phyloP scores from a whole-genome alignment of 768 basidiomycete genomes.

The Suillus occidentalis region DNA sequence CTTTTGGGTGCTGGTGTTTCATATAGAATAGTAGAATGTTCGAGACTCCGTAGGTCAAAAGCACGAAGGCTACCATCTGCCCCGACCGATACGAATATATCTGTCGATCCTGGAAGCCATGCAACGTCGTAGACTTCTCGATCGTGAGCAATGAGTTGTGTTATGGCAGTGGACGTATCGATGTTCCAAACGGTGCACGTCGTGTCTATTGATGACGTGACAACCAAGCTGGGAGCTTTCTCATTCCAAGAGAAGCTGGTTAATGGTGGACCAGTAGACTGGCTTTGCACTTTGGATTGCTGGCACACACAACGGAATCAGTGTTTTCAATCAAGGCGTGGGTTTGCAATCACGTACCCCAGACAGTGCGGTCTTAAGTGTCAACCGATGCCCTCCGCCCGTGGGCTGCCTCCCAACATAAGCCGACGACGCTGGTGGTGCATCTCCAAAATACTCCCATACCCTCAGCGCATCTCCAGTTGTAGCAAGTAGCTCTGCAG shows the following conservation, averaged over 20 bases:
- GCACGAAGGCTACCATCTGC: slow-evolving; percentile 96
- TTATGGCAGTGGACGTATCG: slow-evolving; percentile 88
- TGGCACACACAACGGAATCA: slow-evolving; percentile 24
- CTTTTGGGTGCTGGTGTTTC: slow-evolving; percentile 86
- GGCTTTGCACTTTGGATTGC: slow-evolving; percentile 90
- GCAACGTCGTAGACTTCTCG: slow-evolving; percentile 96
- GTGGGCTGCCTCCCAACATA: slow-evolving; percentile 71
- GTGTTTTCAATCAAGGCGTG: slow-evolving; percentile 8
- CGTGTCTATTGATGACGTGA: slow-evolving; percentile 98
- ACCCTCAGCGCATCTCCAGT: slow-evolving; percentile 92
- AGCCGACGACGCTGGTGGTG: slow-evolving; percentile 49
- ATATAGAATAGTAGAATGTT: slow-evolving; percentile 98
- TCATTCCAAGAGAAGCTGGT: slow-evolving; percentile 99
- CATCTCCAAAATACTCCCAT: slow-evolving; percentile 84
- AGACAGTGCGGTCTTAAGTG: slow-evolving; percentile 75
- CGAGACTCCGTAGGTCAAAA: slow-evolving; percentile 93
- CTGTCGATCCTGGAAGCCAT: slow-evolving; percentile 95
- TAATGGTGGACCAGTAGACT: slow-evolving; percentile 82
- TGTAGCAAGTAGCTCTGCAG: slow-evolving; percentile 85
- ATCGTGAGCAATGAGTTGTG: slow-evolving; percentile 97
- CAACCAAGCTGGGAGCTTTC: slow-evolving; percentile 84
- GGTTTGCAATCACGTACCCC: slow-evolving; percentile 54
- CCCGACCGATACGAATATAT: slow-evolving; percentile 97
- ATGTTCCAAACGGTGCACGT: slow-evolving; percentile 99
- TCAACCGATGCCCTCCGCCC: slow-evolving; percentile 60